Evolutionary conservation across 2,329 filamentous ascomycete genomes (phyloP).

Genomic region (Trichoderma atrobrunneum): DNA sequence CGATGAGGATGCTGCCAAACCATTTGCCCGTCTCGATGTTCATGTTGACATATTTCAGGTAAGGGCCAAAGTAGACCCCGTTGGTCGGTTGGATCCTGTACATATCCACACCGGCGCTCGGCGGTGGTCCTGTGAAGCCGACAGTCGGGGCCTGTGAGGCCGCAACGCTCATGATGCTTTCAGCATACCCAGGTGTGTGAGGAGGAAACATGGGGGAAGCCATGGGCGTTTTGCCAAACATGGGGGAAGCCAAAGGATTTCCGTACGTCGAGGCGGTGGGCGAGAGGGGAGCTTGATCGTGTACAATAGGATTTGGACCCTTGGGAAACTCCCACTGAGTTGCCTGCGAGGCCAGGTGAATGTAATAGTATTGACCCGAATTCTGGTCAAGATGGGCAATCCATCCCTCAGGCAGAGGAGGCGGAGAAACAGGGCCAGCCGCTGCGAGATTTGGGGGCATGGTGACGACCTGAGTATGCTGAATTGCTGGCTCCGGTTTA

Average conservation of each 20-base stretch:
- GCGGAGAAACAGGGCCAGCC: conserved; percentile 74
- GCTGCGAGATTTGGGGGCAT: conserved; percentile 36
- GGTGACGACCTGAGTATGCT: conserved; percentile 45
- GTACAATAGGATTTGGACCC: conserved; percentile 82
- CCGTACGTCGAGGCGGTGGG: conserved; percentile 75
- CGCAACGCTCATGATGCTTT: conserved; percentile 80
- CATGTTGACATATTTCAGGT: conserved; percentile 95
- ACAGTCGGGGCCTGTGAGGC: conserved; percentile 68
- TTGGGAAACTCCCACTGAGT: conserved; percentile 99
- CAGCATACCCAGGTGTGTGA: conserved; percentile 78
- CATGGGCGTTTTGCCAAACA: conserved; percentile 56
- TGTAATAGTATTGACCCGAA: conserved; percentile 98
- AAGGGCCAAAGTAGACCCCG: conserved; percentile 96
- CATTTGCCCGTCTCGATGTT: conserved; percentile 86
- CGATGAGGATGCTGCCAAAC: conserved; percentile 89
- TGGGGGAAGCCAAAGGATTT: conserved; percentile 68
- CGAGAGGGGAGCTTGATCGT: conserved; percentile 79
- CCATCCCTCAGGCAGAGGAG: conserved; percentile 94
- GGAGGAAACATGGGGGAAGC: conserved; percentile 79
- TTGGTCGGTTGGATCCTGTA: conserved; percentile 94
- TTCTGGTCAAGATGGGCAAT: conserved; percentile 94
- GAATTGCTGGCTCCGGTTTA: conserved; percentile 50
- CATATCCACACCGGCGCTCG: conserved; percentile 83
- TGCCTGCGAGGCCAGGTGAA: conserved; percentile 89
- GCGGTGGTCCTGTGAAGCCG: conserved; percentile 88